A percentile compares a stretch with the other conserved stretches of the same genome.
phyloP scores from a whole-genome alignment of 78 protist species.

The Anaeramoeba flamelloides region DNA sequence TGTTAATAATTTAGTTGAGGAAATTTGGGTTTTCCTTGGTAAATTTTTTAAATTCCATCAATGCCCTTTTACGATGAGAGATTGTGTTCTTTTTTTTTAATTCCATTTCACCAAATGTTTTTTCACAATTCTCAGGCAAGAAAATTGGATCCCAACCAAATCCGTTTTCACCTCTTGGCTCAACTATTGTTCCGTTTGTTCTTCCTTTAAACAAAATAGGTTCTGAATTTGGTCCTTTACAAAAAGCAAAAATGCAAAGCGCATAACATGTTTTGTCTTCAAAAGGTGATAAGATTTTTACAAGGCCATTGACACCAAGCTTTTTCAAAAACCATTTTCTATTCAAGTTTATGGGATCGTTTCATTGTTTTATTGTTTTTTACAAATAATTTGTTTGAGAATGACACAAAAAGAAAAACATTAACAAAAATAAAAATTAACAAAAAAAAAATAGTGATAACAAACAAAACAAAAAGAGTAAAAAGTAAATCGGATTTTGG shows the following conservation, averaged over 20 bases:
- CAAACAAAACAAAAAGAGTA: too few species aligned
- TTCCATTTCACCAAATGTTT: conserved; percentile 24
- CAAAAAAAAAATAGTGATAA: too few species aligned
- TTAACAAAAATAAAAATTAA: too few species aligned
- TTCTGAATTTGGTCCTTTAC: conserved; percentile 14
- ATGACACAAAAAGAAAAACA: too few species aligned
- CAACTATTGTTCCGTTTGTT: conserved; percentile 29
- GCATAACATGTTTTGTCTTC: conserved; percentile 76
- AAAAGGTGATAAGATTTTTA: conserved; percentile 59
- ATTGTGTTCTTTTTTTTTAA: conserved; percentile 11
- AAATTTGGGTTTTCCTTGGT: background rate
- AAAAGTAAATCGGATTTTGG: too few species aligned
- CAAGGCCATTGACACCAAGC: conserved; percentile 62
- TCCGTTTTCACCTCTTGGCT: conserved; percentile 19
- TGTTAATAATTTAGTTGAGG: too few species aligned
- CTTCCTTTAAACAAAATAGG: conserved; percentile 11
- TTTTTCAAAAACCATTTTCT: conserved; percentile 83
- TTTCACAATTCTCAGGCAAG: background rate
- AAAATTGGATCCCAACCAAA: conserved; percentile 61
- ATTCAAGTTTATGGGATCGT: too few species aligned
- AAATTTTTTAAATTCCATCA: conserved; percentile 3
- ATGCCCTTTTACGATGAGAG: conserved; percentile 20
- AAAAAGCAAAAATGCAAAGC: conserved; percentile 59
- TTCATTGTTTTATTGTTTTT: too few species aligned
- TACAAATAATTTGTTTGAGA: too few species aligned